Base-by-base conservation (phyloP, 371 early-diverging fungal species). In the Syncephalastrum racemosum region DNA sequence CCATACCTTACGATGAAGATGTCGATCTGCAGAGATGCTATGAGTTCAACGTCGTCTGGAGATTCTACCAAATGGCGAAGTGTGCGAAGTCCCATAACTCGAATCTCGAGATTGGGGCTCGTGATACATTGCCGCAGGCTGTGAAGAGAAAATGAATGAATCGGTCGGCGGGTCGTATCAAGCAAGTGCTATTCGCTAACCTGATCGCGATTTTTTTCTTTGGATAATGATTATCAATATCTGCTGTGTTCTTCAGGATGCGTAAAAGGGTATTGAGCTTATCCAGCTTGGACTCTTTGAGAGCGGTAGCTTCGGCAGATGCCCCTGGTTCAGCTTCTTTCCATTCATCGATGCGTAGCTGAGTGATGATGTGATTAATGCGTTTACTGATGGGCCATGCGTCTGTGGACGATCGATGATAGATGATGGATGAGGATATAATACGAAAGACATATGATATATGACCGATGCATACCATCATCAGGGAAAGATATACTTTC, bases 1-100 rank as follows among this genome's bases (percentile, higher is more conserved):
- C 6, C 52, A 49, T 73, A 85, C 85, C 87, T 73, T 25, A 85
- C 73, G 59, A 88, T 73, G 59, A 89, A 88, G 20, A 89, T 63
- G 62, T 89, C 89, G 31, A 86, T 58, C 36, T 86, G 83, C 62
- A 68, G 58, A 1, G 68, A 62, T 63, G 85, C 71, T 58, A 87
- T 75, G 15, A 68, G 46, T 27, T 73, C 60, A 12, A 77, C 71
- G 55, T 73, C 68, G 8, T 58, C 59, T n/a, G 76, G 67, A 15
- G 61, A 64, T 52, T 70, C 70, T 14, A 85, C 77, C 20, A 85
- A 54, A 49, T 84, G 77, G 16, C 87, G 68, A 18, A 88, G 47
- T 13, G 83, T 73, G 12, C 87, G 73, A 50, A 83, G 77, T 1
- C 73, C 81, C 54, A 77, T 71, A 14, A 82, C 54, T 5, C 85